Evolutionary conservation across 345 rosid species (phyloP).

Genomic region (Erucastrum elatum): DNA sequence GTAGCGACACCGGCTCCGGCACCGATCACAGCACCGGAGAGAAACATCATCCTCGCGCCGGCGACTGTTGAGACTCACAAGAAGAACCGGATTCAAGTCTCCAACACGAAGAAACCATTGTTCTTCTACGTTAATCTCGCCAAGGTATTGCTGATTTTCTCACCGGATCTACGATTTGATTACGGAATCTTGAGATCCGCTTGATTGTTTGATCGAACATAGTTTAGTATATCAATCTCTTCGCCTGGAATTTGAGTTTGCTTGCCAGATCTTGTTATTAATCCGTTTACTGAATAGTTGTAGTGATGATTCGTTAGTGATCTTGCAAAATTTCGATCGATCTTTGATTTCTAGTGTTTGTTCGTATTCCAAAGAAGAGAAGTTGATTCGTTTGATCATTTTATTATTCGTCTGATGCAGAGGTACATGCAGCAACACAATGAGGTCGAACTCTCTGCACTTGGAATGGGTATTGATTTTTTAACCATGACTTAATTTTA

Average conservation of each 20-base stretch:
- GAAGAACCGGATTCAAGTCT: slow-evolving; percentile 67
- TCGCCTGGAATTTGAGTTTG: neutral
- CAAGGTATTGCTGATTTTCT: slow-evolving; percentile 35
- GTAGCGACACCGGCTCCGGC: slow-evolving; percentile 43
- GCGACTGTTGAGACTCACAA: slow-evolving; percentile 42
- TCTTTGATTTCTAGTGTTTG: neutral
- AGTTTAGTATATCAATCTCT: neutral
- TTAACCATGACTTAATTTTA: neutral
- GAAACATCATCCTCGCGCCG: slow-evolving; percentile 29
- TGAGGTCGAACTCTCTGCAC: slow-evolving; percentile 91
- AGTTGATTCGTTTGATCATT: neutral
- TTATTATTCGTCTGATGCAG: slow-evolving; percentile 41
- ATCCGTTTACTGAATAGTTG: neutral
- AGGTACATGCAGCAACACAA: slow-evolving; percentile 86
- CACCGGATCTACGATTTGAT: slow-evolving; percentile 11
- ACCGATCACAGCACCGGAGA: slow-evolving; percentile 36
- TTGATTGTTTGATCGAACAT: neutral
- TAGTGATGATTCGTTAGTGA: neutral
- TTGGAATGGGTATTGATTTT: slow-evolving; percentile 77
- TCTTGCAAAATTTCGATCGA: neutral
- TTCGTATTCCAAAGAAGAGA: neutral
- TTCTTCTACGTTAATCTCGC: slow-evolving; percentile 35
- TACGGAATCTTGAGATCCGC: neutral
- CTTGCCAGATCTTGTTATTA: neutral
- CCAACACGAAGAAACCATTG: slow-evolving; percentile 66